Evolutionary conservation across 2,329 filamentous ascomycete species (phyloP).

Genomic region (Saccharata proteae): DNA sequence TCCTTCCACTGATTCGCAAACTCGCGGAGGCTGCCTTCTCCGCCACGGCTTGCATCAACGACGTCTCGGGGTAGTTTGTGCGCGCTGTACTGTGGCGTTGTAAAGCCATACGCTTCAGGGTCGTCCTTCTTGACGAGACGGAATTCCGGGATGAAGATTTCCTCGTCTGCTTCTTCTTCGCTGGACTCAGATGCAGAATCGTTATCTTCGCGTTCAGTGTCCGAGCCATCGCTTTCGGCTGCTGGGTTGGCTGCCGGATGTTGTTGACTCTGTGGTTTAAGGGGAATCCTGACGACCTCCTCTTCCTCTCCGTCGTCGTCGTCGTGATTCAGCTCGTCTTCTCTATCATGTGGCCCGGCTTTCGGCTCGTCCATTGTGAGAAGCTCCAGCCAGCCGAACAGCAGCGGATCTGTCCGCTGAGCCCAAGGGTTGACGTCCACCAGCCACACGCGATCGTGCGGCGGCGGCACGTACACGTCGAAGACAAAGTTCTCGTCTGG

Average conservation of each 20-base stretch:
- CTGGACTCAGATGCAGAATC: constrained; percentile 9
- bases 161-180: constrained; percentile 41
- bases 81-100: constrained; percentile 77
- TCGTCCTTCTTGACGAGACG: constrained; percentile 74
- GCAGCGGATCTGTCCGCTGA: constrained; percentile 69
- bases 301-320: constrained; percentile 1
- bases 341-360: too few species aligned
- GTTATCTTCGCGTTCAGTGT: constrained; percentile 1
- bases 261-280: background rate
- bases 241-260: background rate
- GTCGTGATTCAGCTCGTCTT: background rate
- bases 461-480: constrained; percentile 77
- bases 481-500: constrained; percentile 77
- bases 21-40: constrained; percentile 64
- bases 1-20: constrained; percentile 39
- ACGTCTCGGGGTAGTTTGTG: constrained; percentile 94
- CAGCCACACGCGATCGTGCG: constrained; percentile 66
- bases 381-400: constrained; percentile 86
- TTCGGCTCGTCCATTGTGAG: constrained; percentile 55
- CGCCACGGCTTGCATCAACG: constrained; percentile 51
- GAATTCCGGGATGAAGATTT: constrained; percentile 59
- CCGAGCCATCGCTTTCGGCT: constrained; percentile 2
- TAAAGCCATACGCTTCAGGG: constrained; percentile 78
- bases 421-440: constrained; percentile 97
- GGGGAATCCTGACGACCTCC: background rate